Percentiles rank a stretch among this genome's conserved stretches.
phyloP scores from a whole-genome alignment of 169 alveolate species.

The Eimeria acervulina region DNA sequence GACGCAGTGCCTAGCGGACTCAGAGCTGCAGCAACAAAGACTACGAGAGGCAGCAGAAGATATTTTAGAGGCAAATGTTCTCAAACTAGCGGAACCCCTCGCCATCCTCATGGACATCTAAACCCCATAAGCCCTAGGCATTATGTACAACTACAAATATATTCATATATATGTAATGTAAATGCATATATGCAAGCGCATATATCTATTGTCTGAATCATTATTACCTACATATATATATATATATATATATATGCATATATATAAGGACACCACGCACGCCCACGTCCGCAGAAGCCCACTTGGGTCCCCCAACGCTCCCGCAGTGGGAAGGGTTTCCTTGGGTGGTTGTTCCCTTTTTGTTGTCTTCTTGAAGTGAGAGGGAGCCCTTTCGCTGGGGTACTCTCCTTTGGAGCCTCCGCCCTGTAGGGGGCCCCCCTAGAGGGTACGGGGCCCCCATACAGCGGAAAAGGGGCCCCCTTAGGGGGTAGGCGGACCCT shows the following conservation, averaged over 20 bases:
- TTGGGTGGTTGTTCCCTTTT: not conserved
- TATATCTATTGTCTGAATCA: no score
- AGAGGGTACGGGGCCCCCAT: not conserved
- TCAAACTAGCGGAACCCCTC: slow-evolving; percentile 58
- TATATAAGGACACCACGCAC: not conserved
- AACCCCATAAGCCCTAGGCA: no score
- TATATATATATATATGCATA: not conserved
- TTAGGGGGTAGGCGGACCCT: no score
- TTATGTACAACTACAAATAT: no score
- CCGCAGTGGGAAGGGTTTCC: not conserved
- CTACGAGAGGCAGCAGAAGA: slow-evolving; percentile 74
- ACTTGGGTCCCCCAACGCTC: no score
- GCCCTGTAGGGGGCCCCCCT: not conserved
- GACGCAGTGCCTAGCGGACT: slow-evolving; percentile 36
- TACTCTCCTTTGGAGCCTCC: not conserved
- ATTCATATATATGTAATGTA: not conserved
- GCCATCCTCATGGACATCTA: slow-evolving; percentile 57
- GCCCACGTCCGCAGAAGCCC: no score
- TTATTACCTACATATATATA: no score
- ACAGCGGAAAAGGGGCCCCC: no score
- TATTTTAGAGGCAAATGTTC: slow-evolving; percentile 55
- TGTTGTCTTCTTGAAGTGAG: no score
- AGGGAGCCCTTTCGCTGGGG: not conserved
- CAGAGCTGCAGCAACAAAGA: slow-evolving; percentile 45
- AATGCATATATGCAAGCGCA: not conserved